Percentiles rank a stretch among this genome's conserved stretches.
Conservation (phyloP, 2,329 filamentous ascomycete species). For the Fusarium odoratissimum region DNA sequence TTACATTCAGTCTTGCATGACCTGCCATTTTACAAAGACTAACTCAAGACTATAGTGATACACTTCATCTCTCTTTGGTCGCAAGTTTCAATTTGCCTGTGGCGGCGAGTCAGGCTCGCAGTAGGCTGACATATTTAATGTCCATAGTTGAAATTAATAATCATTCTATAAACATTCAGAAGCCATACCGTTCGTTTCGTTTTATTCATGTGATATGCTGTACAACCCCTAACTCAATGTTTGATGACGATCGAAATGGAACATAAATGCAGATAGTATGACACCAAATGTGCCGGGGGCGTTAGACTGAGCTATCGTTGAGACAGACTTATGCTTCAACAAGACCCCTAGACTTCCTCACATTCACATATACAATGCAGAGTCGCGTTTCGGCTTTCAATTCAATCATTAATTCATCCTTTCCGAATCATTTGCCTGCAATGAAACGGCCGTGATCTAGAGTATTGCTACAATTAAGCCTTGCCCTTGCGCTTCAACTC, state of each 20-base stretch:
- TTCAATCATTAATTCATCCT: constrained; percentile 31
- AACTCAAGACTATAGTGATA: constrained; percentile 38
- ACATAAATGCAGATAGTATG: background rate
- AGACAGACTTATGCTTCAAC: background rate
- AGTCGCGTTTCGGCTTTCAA: background rate
- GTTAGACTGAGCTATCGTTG: background rate
- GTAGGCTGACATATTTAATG: background rate
- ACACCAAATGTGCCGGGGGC: background rate
- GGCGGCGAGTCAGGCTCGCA: no score
- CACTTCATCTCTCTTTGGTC: background rate
- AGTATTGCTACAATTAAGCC: constrained; percentile 36
- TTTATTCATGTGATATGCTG: background rate
- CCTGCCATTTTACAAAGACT: constrained; percentile 38
- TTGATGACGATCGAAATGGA: no score
- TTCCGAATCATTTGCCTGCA: constrained; percentile 9
- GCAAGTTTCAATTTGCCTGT: no score
- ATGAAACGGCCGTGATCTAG: constrained; percentile 6
- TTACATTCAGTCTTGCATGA: constrained; percentile 40
- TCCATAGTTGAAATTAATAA: background rate
- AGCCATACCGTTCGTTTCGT: background rate
- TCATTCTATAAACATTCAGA: no score
- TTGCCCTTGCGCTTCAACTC: constrained; percentile 68
- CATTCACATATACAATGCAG: background rate
- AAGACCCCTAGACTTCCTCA: background rate
- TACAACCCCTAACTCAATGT: background rate